Evolutionary conservation across 176 grass and related monocot genomes (phyloP), one percentile per base, ranked within the genome.

Genomic region (Aegilops bicornis): DNA sequence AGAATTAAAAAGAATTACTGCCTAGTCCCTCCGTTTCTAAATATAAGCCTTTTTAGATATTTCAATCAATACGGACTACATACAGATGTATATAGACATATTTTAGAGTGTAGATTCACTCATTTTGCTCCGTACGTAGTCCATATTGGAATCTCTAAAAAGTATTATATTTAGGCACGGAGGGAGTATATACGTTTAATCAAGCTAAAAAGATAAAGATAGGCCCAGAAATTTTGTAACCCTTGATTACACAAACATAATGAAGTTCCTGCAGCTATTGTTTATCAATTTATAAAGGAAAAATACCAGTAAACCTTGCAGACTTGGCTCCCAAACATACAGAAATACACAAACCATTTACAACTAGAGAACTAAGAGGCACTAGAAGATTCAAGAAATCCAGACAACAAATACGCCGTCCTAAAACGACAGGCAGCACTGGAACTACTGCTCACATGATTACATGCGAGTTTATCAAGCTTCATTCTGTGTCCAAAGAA

Each of bases 311-410:
- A 65, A 24, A 36, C 56, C 19, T 66, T 83, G 72, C 32, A 43
- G 22, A 83, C 2, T 35, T 87, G 9, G 32, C 76, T 79, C 31
- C 25, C 36, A 84, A 74, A 50, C 7, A 24, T 32, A 85, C 1
- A 63, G 10, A 77, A 15, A 35, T 23, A 12, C 10, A 68, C 16
- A 76, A 74, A 66, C 20, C 45, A 90, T 83, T 82, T 78, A 50
- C 52, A 42, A 23, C 16, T 50, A 54, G 22, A 40, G 22, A 73
- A 73, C 36, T 19, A 58, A 59, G 22, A 81, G 12, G 14, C 27
- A 59, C 16, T 19, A 79, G 42, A 29, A 64, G 61, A 54, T 72
- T 43, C 25, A 74, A 73, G 23, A 79, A 79, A 45, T 43, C 50
- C 37, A 43, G 14, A 65, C 6, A 79, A 73, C 31, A 65, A 67